Evolutionary conservation across 805 yeast species (phyloP).

Genomic region (Yamadazyma kitorensis): DNA sequence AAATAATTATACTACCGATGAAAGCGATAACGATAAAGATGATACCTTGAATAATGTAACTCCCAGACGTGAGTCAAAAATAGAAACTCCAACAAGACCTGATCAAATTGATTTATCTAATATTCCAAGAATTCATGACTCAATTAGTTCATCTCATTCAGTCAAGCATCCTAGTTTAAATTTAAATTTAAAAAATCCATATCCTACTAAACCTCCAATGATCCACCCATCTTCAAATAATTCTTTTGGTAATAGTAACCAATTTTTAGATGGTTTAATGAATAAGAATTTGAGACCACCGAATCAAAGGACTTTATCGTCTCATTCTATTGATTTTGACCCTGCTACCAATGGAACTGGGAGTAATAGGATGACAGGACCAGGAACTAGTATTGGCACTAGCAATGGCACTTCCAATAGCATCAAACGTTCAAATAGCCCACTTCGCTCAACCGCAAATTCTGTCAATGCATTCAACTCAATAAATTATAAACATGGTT

Average conservation of each 20-base stretch:
- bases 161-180: constrained; percentile 3
- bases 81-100: neutral
- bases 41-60: neutral
- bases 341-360: no score
- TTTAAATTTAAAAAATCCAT: constrained; percentile 1
- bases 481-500: constrained; percentile 9
- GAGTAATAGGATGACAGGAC: constrained; percentile 2
- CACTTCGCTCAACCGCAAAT: no score
- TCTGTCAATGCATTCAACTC: constrained; percentile 1
- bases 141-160: constrained; percentile 1
- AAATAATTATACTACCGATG: neutral
- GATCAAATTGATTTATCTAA: constrained; percentile 3
- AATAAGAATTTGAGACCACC: constrained; percentile 12
- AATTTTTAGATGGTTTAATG: constrained; percentile 8
- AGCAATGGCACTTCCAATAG: no score
- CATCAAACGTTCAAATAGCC: no score
- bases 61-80: neutral
- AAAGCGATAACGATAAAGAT: neutral
- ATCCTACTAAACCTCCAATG: constrained; percentile 7
- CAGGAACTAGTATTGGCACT: no score
- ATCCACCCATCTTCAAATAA: constrained; percentile 4
- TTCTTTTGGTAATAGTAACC: constrained; percentile 9
- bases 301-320: constrained; percentile 12
- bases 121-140: constrained; percentile 2
- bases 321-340: constrained; percentile 11